phyloP scores from a whole-genome alignment of 2,329 filamentous ascomycete genomes.

The Trichoderma breve region DNA sequence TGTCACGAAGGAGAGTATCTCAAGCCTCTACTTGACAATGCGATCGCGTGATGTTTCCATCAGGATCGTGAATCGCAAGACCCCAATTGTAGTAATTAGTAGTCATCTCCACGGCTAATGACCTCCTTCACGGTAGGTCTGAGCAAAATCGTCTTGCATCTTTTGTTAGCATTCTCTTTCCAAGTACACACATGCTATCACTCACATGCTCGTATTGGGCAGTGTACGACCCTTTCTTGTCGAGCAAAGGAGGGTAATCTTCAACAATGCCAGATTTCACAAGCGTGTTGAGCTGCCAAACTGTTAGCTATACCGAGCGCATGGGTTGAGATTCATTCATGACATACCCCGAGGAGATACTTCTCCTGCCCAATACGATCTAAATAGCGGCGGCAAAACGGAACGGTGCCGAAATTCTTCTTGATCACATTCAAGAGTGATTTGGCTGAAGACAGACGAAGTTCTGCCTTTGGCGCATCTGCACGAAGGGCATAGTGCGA shows the following conservation, averaged over 20 bases:
- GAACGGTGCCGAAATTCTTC: constrained; percentile 85
- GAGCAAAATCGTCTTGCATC: constrained; percentile 62
- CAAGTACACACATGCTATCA: constrained; percentile 24
- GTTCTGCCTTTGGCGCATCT: constrained; percentile 57
- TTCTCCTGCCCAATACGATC: constrained; percentile 86
- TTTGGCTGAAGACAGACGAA: constrained; percentile 73
- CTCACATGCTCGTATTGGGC: constrained; percentile 86
- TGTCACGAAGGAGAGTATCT: background rate
- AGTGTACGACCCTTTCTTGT: constrained; percentile 84
- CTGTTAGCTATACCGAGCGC: background rate
- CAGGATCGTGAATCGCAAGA: background rate
- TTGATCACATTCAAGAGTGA: constrained; percentile 77
- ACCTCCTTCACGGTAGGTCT: constrained; percentile 75
- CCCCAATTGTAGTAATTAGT: constrained; percentile 42
- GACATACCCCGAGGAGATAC: constrained; percentile 70
- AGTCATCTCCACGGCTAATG: constrained; percentile 75
- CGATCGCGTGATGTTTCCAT: background rate
- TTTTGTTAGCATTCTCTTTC: background rate
- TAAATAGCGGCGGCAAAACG: constrained; percentile 79
- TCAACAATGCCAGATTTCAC: constrained; percentile 77
- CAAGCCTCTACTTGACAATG: background rate
- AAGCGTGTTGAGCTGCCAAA: constrained; percentile 68
- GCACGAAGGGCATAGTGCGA: constrained; percentile 74
- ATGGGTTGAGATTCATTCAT: background rate
- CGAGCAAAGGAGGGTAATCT: constrained; percentile 76